Base-by-base conservation (phyloP, 441 rosid species). In the Sinapis alba region DNA sequence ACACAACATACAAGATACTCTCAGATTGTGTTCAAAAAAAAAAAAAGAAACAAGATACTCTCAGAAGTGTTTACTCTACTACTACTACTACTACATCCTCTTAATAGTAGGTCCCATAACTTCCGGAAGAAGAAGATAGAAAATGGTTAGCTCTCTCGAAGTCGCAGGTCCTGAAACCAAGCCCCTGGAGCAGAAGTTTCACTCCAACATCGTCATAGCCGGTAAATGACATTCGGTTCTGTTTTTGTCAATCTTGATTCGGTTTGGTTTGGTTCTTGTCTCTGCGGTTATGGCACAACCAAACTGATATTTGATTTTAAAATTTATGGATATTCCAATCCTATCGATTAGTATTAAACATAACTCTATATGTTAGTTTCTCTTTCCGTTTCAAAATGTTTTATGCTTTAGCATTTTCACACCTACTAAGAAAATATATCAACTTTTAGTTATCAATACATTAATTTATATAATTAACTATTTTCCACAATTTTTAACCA, bases 171-270 rank as follows among this genome's bases (percentile, higher is more conserved):
- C 57, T 41, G 9, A 43, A 11, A 30, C 79, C 26, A 77, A 77
- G 1, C 27, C 58, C 19, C 18, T 15, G 6, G 72, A 65, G 36
- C 24, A 71, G 27, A 65, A 9, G 50, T 7, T 60, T 11, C 76
- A 77, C 63, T 71, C 76, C 41, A 77, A 65, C 51, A 65, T 71
- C 59, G 34, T 51, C 69, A 65, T 77, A 36, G 10, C 73, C 36
- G 77, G 80, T 71, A 77, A 71, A 45, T 59, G 2, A 65, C 47
- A 23, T 1, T 76, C n/a, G 23, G 43, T 16, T 69, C 16, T 69
- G 38, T 62, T 68, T 26, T 16, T 0, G 26, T 30, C 19, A 53
- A 51, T 27, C 1, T 61, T 32, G 64, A 70, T 20, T 75, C 34
- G 34, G 47, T 61, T 62, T 3, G 16, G 41, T 61, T 20, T 19